These are phyloP conservation scores for Fusarium poae DNA, from an alignment of 2,329 filamentous ascomycete genomes.

Conservation along the genomic window DNA sequence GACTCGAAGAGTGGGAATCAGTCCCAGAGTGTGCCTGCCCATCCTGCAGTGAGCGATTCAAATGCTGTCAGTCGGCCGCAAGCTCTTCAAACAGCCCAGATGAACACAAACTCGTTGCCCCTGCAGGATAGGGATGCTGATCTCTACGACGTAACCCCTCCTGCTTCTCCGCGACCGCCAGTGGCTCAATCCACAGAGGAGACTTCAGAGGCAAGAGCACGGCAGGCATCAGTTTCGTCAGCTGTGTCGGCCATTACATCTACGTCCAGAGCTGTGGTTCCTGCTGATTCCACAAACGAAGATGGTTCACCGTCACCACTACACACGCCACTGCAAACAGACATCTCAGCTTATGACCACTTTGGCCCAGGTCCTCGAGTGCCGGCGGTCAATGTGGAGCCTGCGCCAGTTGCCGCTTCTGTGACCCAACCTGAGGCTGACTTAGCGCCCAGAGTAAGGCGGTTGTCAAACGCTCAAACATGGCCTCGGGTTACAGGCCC, in stretches of 20 bases:
- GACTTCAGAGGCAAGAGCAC: slow-evolving; percentile 9
- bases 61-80: slow-evolving; percentile 47
- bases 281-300: slow-evolving; percentile 15
- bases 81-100: slow-evolving; percentile 47
- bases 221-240: slow-evolving; percentile 38
- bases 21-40: slow-evolving; percentile 46
- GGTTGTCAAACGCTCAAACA: slow-evolving; percentile 57
- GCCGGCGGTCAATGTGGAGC: slow-evolving; percentile 50
- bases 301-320: slow-evolving; percentile 18
- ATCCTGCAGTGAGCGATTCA: slow-evolving; percentile 55
- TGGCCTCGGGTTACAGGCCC: slow-evolving; percentile 59
- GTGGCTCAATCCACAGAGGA: slow-evolving; percentile 14
- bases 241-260: slow-evolving; percentile 20
- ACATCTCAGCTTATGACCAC: slow-evolving; percentile 16
- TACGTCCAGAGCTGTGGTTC: slow-evolving; percentile 22
- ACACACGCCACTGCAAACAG: slow-evolving; percentile 17
- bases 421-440: slow-evolving; percentile 24
- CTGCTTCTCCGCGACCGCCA: slow-evolving; percentile 54
- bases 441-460: slow-evolving; percentile 44
- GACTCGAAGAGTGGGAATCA: slow-evolving; percentile 25
- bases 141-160: slow-evolving; percentile 63
- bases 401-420: slow-evolving; percentile 44
- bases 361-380: slow-evolving; percentile 31
- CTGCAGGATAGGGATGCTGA: slow-evolving; percentile 55
- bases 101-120: slow-evolving; percentile 52